Base-by-base conservation (phyloP, 1,284 basidiomycete species). In the Ustilago sp. region DNA sequence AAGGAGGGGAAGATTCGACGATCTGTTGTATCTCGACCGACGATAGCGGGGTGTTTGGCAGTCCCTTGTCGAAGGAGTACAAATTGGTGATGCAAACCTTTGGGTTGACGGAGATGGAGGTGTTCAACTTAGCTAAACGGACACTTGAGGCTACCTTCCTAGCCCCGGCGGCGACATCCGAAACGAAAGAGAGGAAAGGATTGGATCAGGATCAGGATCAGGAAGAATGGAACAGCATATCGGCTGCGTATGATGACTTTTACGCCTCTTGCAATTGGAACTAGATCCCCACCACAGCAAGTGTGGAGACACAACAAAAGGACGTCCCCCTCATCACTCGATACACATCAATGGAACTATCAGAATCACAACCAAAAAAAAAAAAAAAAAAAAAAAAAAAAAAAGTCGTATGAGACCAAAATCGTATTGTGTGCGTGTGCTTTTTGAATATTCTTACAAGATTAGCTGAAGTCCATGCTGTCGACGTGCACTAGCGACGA, bases 1-100 rank as follows among this genome's bases (percentile, higher is more conserved):
- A 9, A 36, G 31, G 15, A 34, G 45, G 9, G 3, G 19, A 19
- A n/a, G 17, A 11, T 9, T 19, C 11, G 6, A 61, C 62, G 0
- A 45, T 74, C 4, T 68, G 66, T 12, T 74, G 71, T 54, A 68
- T 80, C 38, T 65, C 68, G 13, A 80, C 79, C 0, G 79, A 80
- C 51, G 79, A 80, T 38, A 73, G 62, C 13, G 73, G 73, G 3
- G 76, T 80, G 1, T 80, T 80, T 47, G 68, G 68, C 23, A 68
- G 64, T 28, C 17, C 56, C 11, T 53, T 80, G 3, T 73, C 68
- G 23, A 70, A 74, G 45, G 79, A 80, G 57, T 79, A 67, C n/a
- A 8, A 36, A 4, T 41, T 80, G 31, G 57, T 69, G 31, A 80
- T 74, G 71, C 36, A 70, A 2, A 56, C 45, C 0, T 80, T 77